Evolutionary conservation across 225 moss, liverwort and hornwort species (phyloP).

Genomic region (Polytrichum commune): DNA sequence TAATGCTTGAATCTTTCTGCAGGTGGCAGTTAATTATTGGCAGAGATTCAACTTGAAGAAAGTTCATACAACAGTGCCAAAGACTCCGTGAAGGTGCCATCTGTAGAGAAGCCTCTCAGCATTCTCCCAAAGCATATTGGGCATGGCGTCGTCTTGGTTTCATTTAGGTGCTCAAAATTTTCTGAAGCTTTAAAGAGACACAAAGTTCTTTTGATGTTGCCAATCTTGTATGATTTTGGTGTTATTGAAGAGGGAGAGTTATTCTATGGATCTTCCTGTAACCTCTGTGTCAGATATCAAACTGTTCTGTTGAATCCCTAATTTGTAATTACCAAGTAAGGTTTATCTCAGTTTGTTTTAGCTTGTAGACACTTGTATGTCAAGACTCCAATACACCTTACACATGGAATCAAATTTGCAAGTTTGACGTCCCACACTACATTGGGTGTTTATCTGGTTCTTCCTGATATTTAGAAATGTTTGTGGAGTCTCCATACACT

Average conservation of each 20-base stretch:
- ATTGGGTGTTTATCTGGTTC: not conserved
- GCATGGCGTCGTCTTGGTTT: slow-evolving; percentile 98
- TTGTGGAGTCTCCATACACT: not conserved
- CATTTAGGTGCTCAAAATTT: slow-evolving; percentile 52
- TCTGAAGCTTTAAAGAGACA: not conserved
- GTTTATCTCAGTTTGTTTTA: no score
- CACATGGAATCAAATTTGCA: no score
- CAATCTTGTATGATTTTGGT: not conserved
- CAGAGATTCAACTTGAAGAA: slow-evolving; percentile 69
- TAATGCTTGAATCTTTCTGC: slow-evolving; percentile 25
- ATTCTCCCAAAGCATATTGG: slow-evolving; percentile 93
- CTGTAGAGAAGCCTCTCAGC: slow-evolving; percentile 75
- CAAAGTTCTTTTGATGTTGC: not conserved
- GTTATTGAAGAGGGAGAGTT: not conserved
- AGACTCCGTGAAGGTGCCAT: slow-evolving; percentile 81
- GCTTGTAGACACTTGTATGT: no score
- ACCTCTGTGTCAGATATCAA: no score
- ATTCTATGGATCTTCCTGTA: not conserved
- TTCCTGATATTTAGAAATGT: not conserved
- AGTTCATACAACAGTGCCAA: slow-evolving; percentile 57
- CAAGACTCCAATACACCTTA: no score
- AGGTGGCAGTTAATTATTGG: slow-evolving; percentile 93
- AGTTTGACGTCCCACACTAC: no score
- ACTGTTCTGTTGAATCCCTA: no score
- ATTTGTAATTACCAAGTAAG: no score